Evolutionary conservation across 495 filamentous ascomycete genomes (phyloP), one percentile per base, ranked within the genome.

Genomic region (Parmelia sp.): DNA sequence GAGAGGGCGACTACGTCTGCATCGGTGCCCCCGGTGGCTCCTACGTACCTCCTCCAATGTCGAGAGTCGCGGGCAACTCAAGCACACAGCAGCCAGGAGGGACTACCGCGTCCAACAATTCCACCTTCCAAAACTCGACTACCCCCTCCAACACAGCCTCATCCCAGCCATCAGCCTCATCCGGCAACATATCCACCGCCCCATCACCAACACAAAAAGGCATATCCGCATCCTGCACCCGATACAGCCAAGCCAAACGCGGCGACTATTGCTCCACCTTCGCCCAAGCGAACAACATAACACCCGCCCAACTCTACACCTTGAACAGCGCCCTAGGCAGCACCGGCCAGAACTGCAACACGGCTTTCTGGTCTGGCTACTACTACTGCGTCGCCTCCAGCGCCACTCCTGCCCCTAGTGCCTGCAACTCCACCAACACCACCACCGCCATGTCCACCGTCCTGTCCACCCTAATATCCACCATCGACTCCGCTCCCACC

Each of bases 141-240:
- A 1, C 10, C 25, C n/a, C 45, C 4, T 25, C n/a, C n/a, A 49
- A 49, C 51, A 57, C 40, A 27, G 58, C 64, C 35, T 21, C 37
- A 21, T 33, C 56, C 11, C 49, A 58, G 59, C 47, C 51, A 21
- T 55, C 65, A 63, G 47, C 21, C 44, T 19, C 59, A 63, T 49
- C 45, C 23, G n/a, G 55, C 23, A 58, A 31, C 56, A 36, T 36
- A n/a, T 31, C 57, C 31, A 15, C 49, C 17, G 58, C 63, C 11
- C 73, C 73, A 0, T 62, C 65, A 5, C 67, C 70, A 7, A 68
- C 66, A 4, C 66, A 67, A 21, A 21, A 56, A 19, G 68, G 60
- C 44, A 71, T 66, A 2, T 58, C 60, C 9, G 37, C 45, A 11
- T 61, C 64, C 29, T 75, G 73, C 66, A 67, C 56, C 35, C 57